These are phyloP conservation scores for Eucalyptus pauciflora DNA, from an alignment of 345 rosid genomes.

Conservation along the genomic window DNA sequence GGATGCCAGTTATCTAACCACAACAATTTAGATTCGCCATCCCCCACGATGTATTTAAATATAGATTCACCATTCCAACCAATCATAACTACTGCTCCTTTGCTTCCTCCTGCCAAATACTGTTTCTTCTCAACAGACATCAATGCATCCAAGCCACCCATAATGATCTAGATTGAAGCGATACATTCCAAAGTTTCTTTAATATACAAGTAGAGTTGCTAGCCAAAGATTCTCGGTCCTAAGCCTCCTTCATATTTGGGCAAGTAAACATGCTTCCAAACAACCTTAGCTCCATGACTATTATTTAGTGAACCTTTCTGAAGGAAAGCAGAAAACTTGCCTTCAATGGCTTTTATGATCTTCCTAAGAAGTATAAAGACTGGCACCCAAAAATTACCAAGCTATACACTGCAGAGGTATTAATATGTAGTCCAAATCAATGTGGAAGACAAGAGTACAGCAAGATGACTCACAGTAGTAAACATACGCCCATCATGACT, in stretches of 20 bases:
- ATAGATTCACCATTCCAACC: neutral
- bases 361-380: neutral
- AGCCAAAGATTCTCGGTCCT: neutral
- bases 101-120: neutral
- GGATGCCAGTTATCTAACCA: neutral
- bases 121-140: neutral
- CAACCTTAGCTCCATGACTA: neutral
- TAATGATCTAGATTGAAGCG: neutral
- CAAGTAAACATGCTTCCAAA: neutral
- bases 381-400: neutral
- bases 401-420: neutral
- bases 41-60: neutral
- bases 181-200: neutral
- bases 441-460: neutral
- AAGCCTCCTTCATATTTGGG: neutral
- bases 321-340: neutral
- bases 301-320: neutral
- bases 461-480: neutral
- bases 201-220: neutral
- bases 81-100: neutral
- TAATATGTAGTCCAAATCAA: neutral
- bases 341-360: neutral
- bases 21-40: neutral
- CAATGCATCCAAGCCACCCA: neutral
- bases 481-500: neutral